Base-by-base conservation (phyloP, 768 basidiomycete species). In the Xerocomus spinulosus region DNA sequence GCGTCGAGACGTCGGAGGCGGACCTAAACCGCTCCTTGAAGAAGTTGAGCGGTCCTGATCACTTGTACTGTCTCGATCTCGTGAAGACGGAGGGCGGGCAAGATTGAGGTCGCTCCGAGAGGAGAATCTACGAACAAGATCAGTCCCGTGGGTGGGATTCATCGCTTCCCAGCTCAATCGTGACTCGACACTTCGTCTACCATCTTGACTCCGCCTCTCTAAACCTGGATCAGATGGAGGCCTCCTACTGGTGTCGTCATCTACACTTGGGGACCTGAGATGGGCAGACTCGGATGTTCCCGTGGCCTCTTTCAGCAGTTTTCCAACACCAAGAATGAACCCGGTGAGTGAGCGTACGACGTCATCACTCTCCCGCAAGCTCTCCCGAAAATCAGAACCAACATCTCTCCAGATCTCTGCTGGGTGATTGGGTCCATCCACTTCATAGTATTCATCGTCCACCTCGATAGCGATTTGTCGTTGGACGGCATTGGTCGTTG, bases 401-500 rank as follows among this genome's bases (percentile, higher is more conserved):
- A 90, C 76, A 39, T 73, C 69, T 45, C 76, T 71, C 88, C 87
- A 91, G 24, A 88, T 67, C 45, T 82, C 79, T 10, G 70, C 74
- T 21, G 78, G 54, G 37, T 76, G 68, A 55, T 68, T 61, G 36
- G 59, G 58, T 12, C 52, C 55, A 10, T 54, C 60, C n/a, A 36
- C 53, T 3, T 51, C 53, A 20, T 53, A 54, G 30, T 51, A 53
- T 45, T 72, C 75, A 28, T 75, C 78, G 9, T 77, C 78, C 2
- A 91, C 81, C 61, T 92, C 89, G 0, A 83, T 79, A 32, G 85
- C 79, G 40, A 92, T 83, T 65, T 89, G 85, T 45, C 78, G 74
- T 52, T 88, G 85, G 42, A 90, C 63, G 1, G 89, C 83, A 34
- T 73, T 67, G 46, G 73, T 68, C 13, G 80, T 82, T 3, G 77